Base-by-base conservation (phyloP, 2,329 filamentous ascomycete species). In the Nemania diffusa region DNA sequence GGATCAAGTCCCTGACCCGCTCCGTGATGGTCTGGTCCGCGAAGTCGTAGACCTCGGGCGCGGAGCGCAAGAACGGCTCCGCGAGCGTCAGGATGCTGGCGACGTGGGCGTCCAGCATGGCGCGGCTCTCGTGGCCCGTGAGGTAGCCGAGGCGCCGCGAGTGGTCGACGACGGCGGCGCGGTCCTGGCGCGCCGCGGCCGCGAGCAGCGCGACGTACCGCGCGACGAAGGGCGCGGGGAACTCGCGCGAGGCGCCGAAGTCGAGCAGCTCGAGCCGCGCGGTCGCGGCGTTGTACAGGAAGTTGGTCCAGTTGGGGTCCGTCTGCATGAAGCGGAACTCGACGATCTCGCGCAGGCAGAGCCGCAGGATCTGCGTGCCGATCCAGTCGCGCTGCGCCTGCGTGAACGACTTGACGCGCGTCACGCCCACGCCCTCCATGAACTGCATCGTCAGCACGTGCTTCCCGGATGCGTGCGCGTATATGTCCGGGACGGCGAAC, bases 241-340 rank as follows among this genome's bases (percentile, higher is more conserved):
- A 99, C 72, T 94, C 95, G 74, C 96, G 87, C 22, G 91, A 94
- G 40, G 96, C 96, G 66, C 96, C 96, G 79, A 99, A 99, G 80
- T 99, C 97, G 59, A 99, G 89, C 0, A 99, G 87, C 79, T 97
- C 94, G 15, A 99, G 90, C 76, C 89, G 91, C 73, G 89, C 83
- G 3, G 85, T 88, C 22, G 83, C 74, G 0, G 89, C 83, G 74
- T 98, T 96, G 84, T 93, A 99, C 22, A 98, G 85, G 79, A 99
- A 99, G 80, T 99, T 99, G 37, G 95, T 98, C 96, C 96, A 99
- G 84, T 99, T 99, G 46, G 96, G 96, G 77, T 99, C 96, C 5
- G 96, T 99, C 82, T 99, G 96, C 96, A 99, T 99, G 83, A 97
- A 98, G 68, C 86, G 90, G 87, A 97, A 98, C 80, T 97, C 93